Percentiles rank a stretch among this genome's conserved stretches.
Conservation (phyloP, 2,329 filamentous ascomycete species). For the Diaporthe sp. region DNA sequence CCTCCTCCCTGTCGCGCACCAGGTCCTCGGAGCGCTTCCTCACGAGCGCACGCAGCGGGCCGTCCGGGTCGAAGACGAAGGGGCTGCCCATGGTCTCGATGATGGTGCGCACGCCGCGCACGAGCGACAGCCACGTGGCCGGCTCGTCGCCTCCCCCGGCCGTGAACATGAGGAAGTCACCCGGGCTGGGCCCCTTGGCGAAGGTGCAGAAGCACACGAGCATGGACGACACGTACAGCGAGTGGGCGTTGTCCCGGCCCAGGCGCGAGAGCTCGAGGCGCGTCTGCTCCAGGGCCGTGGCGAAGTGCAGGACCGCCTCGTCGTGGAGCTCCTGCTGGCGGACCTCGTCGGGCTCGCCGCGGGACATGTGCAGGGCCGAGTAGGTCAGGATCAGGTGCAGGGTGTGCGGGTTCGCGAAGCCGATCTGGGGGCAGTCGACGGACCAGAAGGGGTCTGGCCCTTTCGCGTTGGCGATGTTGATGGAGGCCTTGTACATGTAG, state of each 20-base stretch:
- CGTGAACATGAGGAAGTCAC: conserved; percentile 38
- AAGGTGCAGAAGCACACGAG: conserved; percentile 39
- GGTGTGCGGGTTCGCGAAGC: conserved; percentile 43
- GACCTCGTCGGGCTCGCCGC: conserved; percentile 13
- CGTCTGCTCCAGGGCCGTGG: conserved; percentile 18
- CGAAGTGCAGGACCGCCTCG: conserved; percentile 22
- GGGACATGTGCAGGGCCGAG: conserved; percentile 42
- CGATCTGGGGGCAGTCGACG: conserved; percentile 42
- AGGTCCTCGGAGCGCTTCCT: too few species aligned
- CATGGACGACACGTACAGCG: conserved; percentile 43
- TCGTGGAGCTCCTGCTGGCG: background rate
- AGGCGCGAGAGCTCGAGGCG: conserved; percentile 39
- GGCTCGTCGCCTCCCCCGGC: conserved; percentile 28
- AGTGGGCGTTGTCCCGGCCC: conserved; percentile 40
- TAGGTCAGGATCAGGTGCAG: conserved; percentile 44
- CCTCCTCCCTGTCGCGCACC: background rate
- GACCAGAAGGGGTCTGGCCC: conserved; percentile 38
- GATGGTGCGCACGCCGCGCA: conserved; percentile 41
- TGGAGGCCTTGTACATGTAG: conserved; percentile 42
- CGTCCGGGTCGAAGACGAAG: background rate
- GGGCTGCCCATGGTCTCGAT: conserved; percentile 39
- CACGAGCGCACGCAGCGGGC: background rate
- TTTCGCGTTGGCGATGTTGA: conserved; percentile 39
- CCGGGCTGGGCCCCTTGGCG: conserved; percentile 32
- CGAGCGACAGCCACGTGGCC: conserved; percentile 37